Percentiles rank a stretch among this genome's conserved stretches.
Evolutionary conservation across 1,139 yeast genomes (phyloP).

Genomic region (Taphrina wiesneri): DNA sequence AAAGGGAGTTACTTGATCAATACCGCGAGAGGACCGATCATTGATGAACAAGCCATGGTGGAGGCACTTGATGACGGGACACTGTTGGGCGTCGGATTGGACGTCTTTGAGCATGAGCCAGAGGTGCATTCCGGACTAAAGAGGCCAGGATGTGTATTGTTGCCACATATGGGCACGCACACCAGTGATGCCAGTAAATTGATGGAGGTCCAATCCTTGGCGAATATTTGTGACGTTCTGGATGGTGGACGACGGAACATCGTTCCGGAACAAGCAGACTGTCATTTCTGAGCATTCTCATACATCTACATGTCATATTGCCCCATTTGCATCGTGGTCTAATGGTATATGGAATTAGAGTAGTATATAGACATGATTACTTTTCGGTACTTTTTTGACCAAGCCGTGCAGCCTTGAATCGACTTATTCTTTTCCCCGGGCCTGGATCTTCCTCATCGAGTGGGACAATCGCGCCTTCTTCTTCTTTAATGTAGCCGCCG

Average conservation of each 20-base stretch:
- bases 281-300: slow-evolving; percentile 1
- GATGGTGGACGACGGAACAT: slow-evolving; percentile 18
- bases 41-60: slow-evolving; percentile 64
- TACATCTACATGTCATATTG: too few species aligned
- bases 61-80: slow-evolving; percentile 63
- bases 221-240: slow-evolving; percentile 43
- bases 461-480: slow-evolving; percentile 21
- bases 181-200: slow-evolving; percentile 57
- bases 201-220: slow-evolving; percentile 60
- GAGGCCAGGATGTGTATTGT: slow-evolving; percentile 43
- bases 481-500: slow-evolving; percentile 28
- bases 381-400: not conserved
- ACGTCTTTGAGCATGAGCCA: slow-evolving; percentile 69
- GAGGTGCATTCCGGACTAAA: slow-evolving; percentile 11
- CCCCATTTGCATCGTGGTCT: too few species aligned
- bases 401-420: slow-evolving; percentile 31
- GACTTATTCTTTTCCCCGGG: slow-evolving; percentile 18
- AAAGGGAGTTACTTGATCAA: slow-evolving; percentile 64
- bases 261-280: slow-evolving; percentile 26
- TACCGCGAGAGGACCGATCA: slow-evolving; percentile 72
- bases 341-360: not conserved
- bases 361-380: not conserved
- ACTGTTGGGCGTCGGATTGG: slow-evolving; percentile 69
- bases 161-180: slow-evolving; percentile 81
- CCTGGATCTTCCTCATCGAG: slow-evolving; percentile 23